These are phyloP conservation scores for Citrus australasica DNA, from an alignment of 345 rosid species.

Conservation along the genomic window DNA sequence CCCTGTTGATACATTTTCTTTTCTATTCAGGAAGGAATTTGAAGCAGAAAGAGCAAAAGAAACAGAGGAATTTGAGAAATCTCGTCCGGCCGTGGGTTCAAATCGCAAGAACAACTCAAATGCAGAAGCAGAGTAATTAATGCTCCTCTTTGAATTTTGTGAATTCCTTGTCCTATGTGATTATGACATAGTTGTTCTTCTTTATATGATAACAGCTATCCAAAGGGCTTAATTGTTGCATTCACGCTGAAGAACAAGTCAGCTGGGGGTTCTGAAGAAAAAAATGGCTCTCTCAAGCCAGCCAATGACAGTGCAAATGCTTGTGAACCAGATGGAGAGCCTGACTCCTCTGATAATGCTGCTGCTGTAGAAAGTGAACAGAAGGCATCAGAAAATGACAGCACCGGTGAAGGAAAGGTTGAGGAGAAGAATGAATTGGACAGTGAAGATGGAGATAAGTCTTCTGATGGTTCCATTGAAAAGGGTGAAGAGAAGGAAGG, in stretches of 20 bases:
- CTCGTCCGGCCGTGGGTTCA: constrained; percentile 33
- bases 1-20: background rate
- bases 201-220: constrained; percentile 48
- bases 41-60: constrained; percentile 63
- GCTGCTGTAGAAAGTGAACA: constrained; percentile 16
- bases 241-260: constrained; percentile 56
- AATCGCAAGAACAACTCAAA: constrained; percentile 43
- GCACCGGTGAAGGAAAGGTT: constrained; percentile 17
- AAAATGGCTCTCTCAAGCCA: constrained; percentile 32
- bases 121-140: constrained; percentile 49
- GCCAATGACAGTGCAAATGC: constrained; percentile 16
- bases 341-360: constrained; percentile 24
- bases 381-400: constrained; percentile 15
- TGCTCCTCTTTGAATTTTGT: background rate
- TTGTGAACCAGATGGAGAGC: constrained; percentile 30
- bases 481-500: constrained; percentile 42
- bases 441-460: constrained; percentile 32
- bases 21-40: constrained; percentile 67
- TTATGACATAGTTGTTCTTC: constrained; percentile 12
- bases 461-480: constrained; percentile 37
- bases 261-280: constrained; percentile 37
- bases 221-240: constrained; percentile 83
- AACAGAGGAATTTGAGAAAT: constrained; percentile 42
- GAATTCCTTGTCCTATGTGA: background rate
- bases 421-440: constrained; percentile 32